Evolutionary conservation across 2,329 filamentous ascomycete genomes (phyloP).

Genomic region (Aspergillus costaricaensis): DNA sequence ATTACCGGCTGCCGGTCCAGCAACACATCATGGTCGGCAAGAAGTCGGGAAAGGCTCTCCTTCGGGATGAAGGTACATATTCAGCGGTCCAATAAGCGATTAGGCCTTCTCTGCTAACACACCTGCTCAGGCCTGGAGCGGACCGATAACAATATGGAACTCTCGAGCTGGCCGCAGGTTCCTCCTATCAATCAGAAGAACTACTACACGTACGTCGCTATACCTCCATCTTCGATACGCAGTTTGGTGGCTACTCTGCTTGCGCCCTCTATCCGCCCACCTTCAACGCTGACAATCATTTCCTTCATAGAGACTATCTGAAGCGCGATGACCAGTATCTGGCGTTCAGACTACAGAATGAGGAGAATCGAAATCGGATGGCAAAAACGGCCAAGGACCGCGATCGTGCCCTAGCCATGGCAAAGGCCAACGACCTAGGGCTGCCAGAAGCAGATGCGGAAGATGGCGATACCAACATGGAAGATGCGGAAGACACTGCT

Average conservation of each 20-base stretch:
- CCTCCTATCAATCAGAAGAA: constrained; percentile 98
- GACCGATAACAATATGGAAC: constrained; percentile 97
- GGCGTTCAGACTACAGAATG: constrained; percentile 81
- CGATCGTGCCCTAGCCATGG: constrained; percentile 79
- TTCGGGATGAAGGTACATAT: constrained; percentile 59
- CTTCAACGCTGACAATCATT: constrained; percentile 15
- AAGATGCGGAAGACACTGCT: constrained; percentile 55
- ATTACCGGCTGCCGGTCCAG: constrained; percentile 7
- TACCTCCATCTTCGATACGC: not conserved
- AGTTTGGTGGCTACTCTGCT: not conserved
- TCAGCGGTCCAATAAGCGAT: not conserved
- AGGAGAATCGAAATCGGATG: constrained; percentile 80
- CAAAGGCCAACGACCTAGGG: constrained; percentile 66
- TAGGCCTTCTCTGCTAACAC: constrained; percentile 13
- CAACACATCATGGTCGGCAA: constrained; percentile 61
- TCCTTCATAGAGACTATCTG: constrained; percentile 75
- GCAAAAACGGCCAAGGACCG: constrained; percentile 84
- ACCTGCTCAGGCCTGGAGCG: constrained; percentile 73
- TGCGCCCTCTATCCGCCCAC: not conserved
- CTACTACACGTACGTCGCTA: constrained; percentile 80
- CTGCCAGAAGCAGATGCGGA: constrained; percentile 51
- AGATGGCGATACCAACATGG: constrained; percentile 59
- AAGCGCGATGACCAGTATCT: constrained; percentile 97
- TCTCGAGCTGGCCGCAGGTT: constrained; percentile 90
- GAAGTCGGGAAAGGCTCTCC: constrained; percentile 63